These are phyloP conservation scores for Erythrobasidium yunnanense DNA, from an alignment of 768 basidiomycete species.

Conservation along the genomic window DNA sequence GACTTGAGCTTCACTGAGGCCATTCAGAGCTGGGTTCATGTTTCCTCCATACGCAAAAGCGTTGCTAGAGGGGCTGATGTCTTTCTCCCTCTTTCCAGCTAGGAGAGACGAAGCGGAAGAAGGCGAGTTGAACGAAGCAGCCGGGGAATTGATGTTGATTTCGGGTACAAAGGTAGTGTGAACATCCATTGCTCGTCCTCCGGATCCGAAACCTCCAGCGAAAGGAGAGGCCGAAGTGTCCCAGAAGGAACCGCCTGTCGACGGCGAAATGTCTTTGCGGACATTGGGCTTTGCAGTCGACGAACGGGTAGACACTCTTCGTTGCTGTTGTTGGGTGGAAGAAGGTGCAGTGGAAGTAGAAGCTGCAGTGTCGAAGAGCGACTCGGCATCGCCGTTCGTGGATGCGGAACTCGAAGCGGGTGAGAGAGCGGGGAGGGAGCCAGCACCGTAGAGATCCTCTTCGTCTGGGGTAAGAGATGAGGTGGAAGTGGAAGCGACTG, in stretches of 20 bases:
- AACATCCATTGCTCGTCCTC: slow-evolving; percentile 22
- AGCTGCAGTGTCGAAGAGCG: slow-evolving; percentile 29
- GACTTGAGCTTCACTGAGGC: not conserved
- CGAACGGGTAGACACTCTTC: too few species aligned
- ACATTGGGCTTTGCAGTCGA: slow-evolving; percentile 40
- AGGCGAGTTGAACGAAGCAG: not conserved
- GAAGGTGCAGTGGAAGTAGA: slow-evolving; percentile 27
- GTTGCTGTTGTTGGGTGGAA: not conserved
- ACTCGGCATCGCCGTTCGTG: slow-evolving; percentile 15
- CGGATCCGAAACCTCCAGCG: slow-evolving; percentile 15
- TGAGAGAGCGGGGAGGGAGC: slow-evolving; percentile 12
- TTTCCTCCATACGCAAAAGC: not conserved
- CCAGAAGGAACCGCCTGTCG: slow-evolving; percentile 28
- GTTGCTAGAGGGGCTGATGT: not conserved
- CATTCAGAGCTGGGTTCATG: slow-evolving; percentile 26
- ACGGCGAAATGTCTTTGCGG: slow-evolving; percentile 41
- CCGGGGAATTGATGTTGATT: slow-evolving; percentile 5
- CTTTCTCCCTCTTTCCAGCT: slow-evolving; percentile 11
- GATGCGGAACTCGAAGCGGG: slow-evolving; percentile 14
- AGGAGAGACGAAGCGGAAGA: not conserved
- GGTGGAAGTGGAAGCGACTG: not conserved
- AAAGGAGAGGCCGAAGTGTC: not conserved
- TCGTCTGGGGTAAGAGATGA: slow-evolving; percentile 5
- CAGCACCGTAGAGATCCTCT: slow-evolving; percentile 22
- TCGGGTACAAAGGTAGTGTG: slow-evolving; percentile 34